A percentile compares a stretch with the other conserved stretches of the same genome.
Evolutionary conservation across 257 asterid species (phyloP).

Genomic region (Phtheirospermum japonicum): DNA sequence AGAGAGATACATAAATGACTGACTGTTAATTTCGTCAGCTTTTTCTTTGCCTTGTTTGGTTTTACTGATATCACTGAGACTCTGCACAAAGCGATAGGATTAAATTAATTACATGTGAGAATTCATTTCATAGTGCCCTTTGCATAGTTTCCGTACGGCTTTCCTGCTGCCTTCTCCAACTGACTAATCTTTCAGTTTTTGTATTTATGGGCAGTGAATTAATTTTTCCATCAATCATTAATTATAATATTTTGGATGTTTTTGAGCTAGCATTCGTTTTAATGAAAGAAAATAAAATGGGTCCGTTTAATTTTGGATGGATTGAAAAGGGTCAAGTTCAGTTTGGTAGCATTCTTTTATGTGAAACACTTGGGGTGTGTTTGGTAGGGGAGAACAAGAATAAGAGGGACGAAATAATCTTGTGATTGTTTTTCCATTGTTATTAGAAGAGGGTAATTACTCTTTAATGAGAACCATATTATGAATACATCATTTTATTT

Average conservation of each 20-base stretch:
- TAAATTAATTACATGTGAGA: conserved; percentile 21
- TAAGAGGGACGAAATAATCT: no score
- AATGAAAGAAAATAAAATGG: neutral
- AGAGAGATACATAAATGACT: conserved; percentile 15
- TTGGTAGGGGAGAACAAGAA: no score
- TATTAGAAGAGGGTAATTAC: no score
- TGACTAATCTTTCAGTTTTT: no score
- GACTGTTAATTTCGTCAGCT: conserved; percentile 32
- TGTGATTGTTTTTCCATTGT: no score
- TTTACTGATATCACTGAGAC: neutral
- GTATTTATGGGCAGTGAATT: neutral
- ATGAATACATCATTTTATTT: no score
- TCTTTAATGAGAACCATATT: no score
- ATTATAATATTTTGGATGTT: neutral
- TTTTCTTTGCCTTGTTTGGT: conserved; percentile 24
- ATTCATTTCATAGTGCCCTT: conserved; percentile 27
- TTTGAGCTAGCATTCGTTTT: neutral
- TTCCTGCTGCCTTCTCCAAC: no score
- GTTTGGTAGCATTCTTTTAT: no score
- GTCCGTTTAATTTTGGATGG: neutral
- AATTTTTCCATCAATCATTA: neutral
- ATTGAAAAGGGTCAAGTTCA: no score
- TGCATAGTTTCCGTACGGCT: conserved; percentile 3
- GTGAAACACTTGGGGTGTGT: no score
- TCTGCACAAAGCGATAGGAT: neutral